Conservation (phyloP, 78 protist species). For the Emiliania huxleyi region DNA sequence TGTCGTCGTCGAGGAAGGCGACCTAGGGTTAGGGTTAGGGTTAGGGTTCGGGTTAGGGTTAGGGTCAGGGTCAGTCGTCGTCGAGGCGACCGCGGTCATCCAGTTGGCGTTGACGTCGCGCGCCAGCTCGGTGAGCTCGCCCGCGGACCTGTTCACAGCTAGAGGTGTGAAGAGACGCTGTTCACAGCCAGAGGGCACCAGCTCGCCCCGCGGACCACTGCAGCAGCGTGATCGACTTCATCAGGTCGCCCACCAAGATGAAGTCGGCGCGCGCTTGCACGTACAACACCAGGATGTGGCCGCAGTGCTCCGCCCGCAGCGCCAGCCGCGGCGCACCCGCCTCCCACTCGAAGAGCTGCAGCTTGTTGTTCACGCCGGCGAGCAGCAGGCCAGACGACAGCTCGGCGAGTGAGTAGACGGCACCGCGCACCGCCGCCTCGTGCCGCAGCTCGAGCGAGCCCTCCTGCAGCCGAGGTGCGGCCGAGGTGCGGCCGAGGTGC, state of each 20-base stretch:
- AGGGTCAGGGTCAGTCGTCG: too few species aligned
- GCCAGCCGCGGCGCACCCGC: not conserved
- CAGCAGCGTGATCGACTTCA: conserved; percentile 74
- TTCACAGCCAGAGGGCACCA: too few species aligned
- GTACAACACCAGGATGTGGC: conserved; percentile 66
- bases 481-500: not conserved
- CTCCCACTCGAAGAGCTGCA: not conserved
- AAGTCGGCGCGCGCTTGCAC: conserved; percentile 76
- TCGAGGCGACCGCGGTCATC: conserved; percentile 71
- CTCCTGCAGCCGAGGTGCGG: too few species aligned
- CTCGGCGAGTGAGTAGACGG: conserved; percentile 48
- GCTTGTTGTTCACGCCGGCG: conserved; percentile 68
- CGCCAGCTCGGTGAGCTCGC: conserved; percentile 46
- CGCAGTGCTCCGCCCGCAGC: conserved; percentile 63
- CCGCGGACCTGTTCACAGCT: too few species aligned
- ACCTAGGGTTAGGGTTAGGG: too few species aligned
- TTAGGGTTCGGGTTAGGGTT: too few species aligned
- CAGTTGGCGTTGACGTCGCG: conserved; percentile 62
- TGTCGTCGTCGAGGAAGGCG: conserved; percentile 77
- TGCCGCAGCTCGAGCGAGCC: conserved; percentile 46
- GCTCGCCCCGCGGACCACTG: not conserved
- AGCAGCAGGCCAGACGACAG: conserved; percentile 73
- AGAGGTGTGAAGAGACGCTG: too few species aligned
- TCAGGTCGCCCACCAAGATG: conserved; percentile 86
- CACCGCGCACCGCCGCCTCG: conserved; percentile 28